Conservation (phyloP, 2,329 filamentous ascomycete genomes). For the Ophiostoma australiae region DNA sequence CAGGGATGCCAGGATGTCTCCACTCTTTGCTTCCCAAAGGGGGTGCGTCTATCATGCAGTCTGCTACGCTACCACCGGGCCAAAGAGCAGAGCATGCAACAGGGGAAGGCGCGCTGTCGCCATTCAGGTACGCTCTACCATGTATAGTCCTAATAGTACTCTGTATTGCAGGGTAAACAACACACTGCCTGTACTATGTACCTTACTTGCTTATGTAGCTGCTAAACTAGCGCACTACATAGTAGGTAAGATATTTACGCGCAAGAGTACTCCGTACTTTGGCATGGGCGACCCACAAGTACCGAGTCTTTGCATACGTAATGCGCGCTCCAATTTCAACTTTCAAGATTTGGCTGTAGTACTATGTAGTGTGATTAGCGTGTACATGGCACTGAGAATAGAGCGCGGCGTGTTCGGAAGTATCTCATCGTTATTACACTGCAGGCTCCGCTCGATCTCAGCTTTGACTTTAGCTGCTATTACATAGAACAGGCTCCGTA, state of each 20-base stretch:
- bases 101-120: slow-evolving; percentile 10
- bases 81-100: not conserved
- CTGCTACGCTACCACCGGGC: not conserved
- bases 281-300: not conserved
- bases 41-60: not conserved
- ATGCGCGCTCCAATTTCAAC: not conserved
- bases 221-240: too few relatives aligned
- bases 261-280: not conserved
- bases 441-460: not conserved
- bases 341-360: not conserved
- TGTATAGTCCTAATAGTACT: too few relatives aligned
- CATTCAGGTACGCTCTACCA: not conserved
- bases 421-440: not conserved
- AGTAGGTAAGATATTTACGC: not conserved
- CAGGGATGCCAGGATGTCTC: not conserved
- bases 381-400: too few relatives aligned
- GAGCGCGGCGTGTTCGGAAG: not conserved
- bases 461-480: not conserved
- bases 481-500: too few relatives aligned
- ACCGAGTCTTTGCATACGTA: not conserved
- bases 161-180: too few relatives aligned
- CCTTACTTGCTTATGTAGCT: too few relatives aligned
- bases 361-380: not conserved
- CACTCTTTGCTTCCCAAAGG: not conserved
- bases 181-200: too few relatives aligned